Base-by-base conservation (phyloP, 805 yeast species). In the Yamadazyma takamatsuzukensis region DNA sequence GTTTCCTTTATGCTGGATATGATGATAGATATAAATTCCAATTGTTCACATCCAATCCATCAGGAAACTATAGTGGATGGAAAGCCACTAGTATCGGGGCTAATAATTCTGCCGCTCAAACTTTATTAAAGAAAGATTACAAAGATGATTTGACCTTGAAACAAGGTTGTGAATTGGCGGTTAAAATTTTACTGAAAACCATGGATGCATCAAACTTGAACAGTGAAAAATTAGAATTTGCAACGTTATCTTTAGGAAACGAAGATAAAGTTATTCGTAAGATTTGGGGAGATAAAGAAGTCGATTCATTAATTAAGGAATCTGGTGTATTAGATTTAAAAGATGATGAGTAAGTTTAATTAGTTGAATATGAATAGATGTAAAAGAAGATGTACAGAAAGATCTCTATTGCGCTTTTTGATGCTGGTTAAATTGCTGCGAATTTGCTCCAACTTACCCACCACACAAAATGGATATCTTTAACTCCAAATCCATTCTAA, bases 11-110 rank as follows among this genome's bases (percentile, higher is more conserved):
- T 54, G 98, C 97, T 5, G 99, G 99, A 6, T 83, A 80, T 53
- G 98, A 93, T 57, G 90, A 87, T 33, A 68, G 86, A 51, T 81
- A 80, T 50, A 88, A 88, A 19, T 93, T 83, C 70, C 98, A 93
- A 61, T 70, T 93, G 45, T 93, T 81, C 64, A 89, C 96, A 5
- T 83, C 95, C 15, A 93, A 93, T 56, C 99, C 99, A 10, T 85
- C 96, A 0, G 99, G 99, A 17, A 93, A 93, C 64, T 93, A 89
- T 59, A 78, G 95, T 14, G 97, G 98, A 16, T 93, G 99, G 99
- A 88, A 85, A 62, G 98, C 98, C 27, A 90, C 96, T 21, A 75
- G 87, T 48, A 89, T 93, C 39, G 99, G 99, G 25, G 96, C 97
- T 31, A 93, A 93, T 65, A 88, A 87, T 43, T 77, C 95, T 6